Percentiles rank a stretch among this genome's conserved stretches.
Evolutionary conservation across 805 yeast species (phyloP).

Genomic region (Lipomyces lipofer): DNA sequence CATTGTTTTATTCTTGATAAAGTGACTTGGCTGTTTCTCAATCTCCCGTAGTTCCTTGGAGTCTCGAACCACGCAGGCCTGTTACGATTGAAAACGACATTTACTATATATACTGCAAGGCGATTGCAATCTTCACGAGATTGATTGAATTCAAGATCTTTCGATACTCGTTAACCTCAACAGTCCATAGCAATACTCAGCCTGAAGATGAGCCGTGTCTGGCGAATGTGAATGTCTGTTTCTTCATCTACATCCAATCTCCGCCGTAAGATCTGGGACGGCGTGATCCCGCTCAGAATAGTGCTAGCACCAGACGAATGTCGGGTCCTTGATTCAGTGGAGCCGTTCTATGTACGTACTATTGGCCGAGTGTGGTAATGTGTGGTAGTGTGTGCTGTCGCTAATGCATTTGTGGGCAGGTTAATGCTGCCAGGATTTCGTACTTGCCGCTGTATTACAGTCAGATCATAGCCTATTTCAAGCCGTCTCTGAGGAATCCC

Average conservation of each 20-base stretch:
- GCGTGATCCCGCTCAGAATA: slow-evolving; percentile 35
- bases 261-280: slow-evolving; percentile 34
- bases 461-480: slow-evolving; percentile 31
- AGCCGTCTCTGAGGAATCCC: slow-evolving; percentile 35
- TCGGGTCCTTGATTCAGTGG: slow-evolving; percentile 14
- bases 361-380: not conserved
- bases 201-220: too few relatives aligned
- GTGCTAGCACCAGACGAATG: slow-evolving; percentile 33
- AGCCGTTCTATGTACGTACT: slow-evolving; percentile 27
- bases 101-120: too few relatives aligned
- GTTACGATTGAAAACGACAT: too few relatives aligned
- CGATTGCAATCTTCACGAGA: too few relatives aligned
- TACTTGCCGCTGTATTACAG: slow-evolving; percentile 36
- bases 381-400: too few relatives aligned
- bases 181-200: too few relatives aligned
- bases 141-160: too few relatives aligned
- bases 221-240: slow-evolving; percentile 2
- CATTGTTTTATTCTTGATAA: too few relatives aligned
- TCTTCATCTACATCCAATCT: slow-evolving; percentile 1
- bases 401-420: slow-evolving; percentile 3
- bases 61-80: too few relatives aligned
- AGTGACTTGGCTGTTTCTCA: too few relatives aligned
- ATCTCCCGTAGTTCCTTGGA: too few relatives aligned
- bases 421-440: slow-evolving; percentile 29
- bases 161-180: too few relatives aligned